Percentiles rank a stretch among this genome's conserved stretches.
phyloP scores from a whole-genome alignment of 768 basidiomycete species.

The Termitomyces sp. region DNA sequence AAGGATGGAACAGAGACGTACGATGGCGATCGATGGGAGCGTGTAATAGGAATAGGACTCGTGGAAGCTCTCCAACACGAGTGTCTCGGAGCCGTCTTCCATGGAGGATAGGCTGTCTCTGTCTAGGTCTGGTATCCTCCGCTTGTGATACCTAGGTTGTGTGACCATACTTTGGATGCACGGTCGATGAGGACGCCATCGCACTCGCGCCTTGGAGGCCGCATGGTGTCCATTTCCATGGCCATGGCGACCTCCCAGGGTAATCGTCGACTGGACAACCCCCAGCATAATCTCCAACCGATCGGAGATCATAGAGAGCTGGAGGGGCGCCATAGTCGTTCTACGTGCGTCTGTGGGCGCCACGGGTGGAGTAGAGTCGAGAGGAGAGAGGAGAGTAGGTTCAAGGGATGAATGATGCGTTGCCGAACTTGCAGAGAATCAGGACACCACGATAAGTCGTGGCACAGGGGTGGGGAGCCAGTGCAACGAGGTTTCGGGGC shows the following conservation, averaged over 20 bases:
- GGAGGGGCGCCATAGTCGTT: constrained; percentile 2
- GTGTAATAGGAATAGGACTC: neutral
- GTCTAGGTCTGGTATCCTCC: constrained; percentile 1
- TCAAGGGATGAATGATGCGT: neutral
- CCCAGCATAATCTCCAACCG: constrained; percentile 5
- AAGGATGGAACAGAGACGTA: constrained; percentile 1
- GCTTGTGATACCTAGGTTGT: neutral
- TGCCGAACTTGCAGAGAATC: neutral
- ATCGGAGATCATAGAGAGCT: constrained; percentile 3
- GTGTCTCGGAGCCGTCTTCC: constrained; percentile 8
- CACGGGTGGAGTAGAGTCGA: neutral
- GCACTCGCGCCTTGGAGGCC: neutral
- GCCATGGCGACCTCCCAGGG: neutral
- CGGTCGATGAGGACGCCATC: constrained; percentile 5
- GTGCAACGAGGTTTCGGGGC: constrained; percentile 5
- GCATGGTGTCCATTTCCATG: neutral
- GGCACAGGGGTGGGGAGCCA: neutral
- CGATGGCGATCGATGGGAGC: neutral
- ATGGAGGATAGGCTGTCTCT: constrained; percentile 2
- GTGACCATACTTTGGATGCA: neutral
- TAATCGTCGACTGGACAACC: constrained; percentile 2
- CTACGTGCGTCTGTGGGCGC: neutral
- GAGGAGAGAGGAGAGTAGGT: neutral
- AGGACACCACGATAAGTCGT: constrained; percentile 2
- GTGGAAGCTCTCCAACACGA: neutral